phyloP scores from a whole-genome alignment of 192 early-diverging fungal genomes.

The Backusella sp. region DNA sequence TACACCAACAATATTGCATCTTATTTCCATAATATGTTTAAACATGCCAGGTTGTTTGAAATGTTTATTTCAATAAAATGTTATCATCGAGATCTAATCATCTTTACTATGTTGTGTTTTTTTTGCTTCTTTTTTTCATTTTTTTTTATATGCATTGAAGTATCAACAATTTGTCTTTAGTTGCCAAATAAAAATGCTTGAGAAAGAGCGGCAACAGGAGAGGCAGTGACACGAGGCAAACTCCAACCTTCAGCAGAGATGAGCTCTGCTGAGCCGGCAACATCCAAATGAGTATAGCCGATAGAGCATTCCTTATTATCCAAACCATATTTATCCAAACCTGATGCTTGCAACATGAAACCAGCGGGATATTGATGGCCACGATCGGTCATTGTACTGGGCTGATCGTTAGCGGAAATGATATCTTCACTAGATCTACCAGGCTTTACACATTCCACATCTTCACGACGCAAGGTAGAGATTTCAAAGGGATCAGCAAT shows the following conservation, averaged over 20 bases:
- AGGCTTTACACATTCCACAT: constrained; percentile 61
- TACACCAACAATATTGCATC: too few relatives aligned
- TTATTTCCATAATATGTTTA: not conserved
- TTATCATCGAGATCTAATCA: not conserved
- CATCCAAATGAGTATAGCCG: constrained; percentile 82
- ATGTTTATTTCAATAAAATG: constrained; percentile 7
- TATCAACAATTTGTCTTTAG: not conserved
- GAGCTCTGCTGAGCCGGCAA: constrained; percentile 79
- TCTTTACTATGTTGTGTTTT: not conserved
- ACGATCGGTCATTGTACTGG: constrained; percentile 69
- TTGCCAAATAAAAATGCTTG: constrained; percentile 62
- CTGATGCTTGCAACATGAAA: constrained; percentile 77
- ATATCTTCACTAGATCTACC: constrained; percentile 77
- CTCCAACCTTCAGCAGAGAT: constrained; percentile 60
- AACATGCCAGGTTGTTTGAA: not conserved
- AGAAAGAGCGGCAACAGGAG: constrained; percentile 74
- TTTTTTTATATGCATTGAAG: not conserved
- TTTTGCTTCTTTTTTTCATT: not conserved
- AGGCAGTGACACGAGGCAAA: constrained; percentile 70
- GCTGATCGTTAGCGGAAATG: constrained; percentile 74
- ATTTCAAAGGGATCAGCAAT: constrained; percentile 82
- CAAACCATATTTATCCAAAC: constrained; percentile 70
- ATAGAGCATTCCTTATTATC: constrained; percentile 57
- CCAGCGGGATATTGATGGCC: constrained; percentile 89
- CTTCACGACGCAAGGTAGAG: constrained; percentile 79